Base-by-base conservation (phyloP, 208 protist genomes). In the Porcisia hertigi region DNA sequence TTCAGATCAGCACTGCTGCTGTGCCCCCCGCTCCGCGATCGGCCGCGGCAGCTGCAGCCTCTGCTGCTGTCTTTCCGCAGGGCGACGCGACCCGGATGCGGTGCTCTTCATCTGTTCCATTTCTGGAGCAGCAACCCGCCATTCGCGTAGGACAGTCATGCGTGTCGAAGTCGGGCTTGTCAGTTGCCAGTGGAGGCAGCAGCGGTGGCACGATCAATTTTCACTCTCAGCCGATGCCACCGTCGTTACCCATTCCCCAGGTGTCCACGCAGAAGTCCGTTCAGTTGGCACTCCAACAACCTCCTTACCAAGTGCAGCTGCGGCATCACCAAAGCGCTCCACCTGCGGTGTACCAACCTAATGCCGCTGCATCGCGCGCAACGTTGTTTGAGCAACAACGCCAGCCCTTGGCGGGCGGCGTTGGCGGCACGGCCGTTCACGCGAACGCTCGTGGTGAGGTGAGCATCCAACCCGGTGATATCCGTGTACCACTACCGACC, bases 331-430 rank as follows among this genome's bases (percentile, higher is more conserved):
- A 30, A 20, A 14, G 43, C 1, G 52, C 30, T 12, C 7, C 25
- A 16, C 3, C n/a, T 43, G n/a, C 36, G 16, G 14, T 43, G 43
- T 43, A 47, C 67, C 47, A 25, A 4, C 67, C 20, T 30, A 60
- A 36, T 25, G 49, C 52, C 9, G 14, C 67, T 6, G 67, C 67
- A 18, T 71, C 67, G 2, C 67, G 67, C 5, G 67, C 43, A 30
- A 71, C 67, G 16, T 20, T 71, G 30, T 71, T 71, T 41, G 49
- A 58, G 43, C 47, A 71, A 41, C 67, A 71, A 36, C 67, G 67
- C 18, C 67, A 71, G 52, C 67, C 67, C 67, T 59, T 47, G 30
- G 67, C 18, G 2, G 41, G 30, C 20, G 52, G 12, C 52, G 67
- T n/a, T 25, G 49, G 43, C 36, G 25, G 52, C 49, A 20, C 16